Evolutionary conservation across 1,139 yeast species (phyloP), one percentile per base, ranked within the genome.

Genomic region (Magnusiomyces tetraspermus): DNA sequence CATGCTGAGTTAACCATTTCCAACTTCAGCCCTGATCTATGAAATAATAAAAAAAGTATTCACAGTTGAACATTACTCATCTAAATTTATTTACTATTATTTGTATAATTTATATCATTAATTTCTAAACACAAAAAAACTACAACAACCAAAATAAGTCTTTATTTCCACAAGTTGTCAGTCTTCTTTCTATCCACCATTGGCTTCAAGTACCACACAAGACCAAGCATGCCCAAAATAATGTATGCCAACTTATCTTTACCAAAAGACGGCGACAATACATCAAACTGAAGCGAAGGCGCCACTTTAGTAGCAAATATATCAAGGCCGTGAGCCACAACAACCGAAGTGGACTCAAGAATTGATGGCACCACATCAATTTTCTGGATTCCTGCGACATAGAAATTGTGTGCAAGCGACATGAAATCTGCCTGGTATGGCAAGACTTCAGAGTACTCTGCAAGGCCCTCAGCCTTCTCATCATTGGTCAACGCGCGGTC

Each of bases 231-330:
- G 0, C 76, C 71, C 1, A 70, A 67, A 2, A 90, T 76, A 0
- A 96, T 87, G 3, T 73, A 60, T 11, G 83, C 53, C 51, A 92
- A 76, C 61, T 83, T 84, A 17, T 71, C 63, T 61, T 80, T 84
- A 60, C 83, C 89, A 64, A 92, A 92, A 45, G 75, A 75, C 48
- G 76, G 73, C 46, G 82, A 77, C 63, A 89, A 76, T 55, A 82
- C 73, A 68, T 92, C 98, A 69, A 87, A 90, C 50, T 89, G 86
- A 52, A 79, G 78, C 0, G 96, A 87, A 1, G 97, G 97, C 52
- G 85, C 79, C 23, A 85, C 74, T 51, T 81, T 73, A 0, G 94
- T 83, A 64, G 90, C 86, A 70, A 85, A 90, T 22, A 85, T 68
- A 64, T 87, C 95, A 2, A 60, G 53, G 38, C 87, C 88, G 51